Evolutionary conservation across 2,329 filamentous ascomycete species (phyloP).

Genomic region (Blastomyces silverae): DNA sequence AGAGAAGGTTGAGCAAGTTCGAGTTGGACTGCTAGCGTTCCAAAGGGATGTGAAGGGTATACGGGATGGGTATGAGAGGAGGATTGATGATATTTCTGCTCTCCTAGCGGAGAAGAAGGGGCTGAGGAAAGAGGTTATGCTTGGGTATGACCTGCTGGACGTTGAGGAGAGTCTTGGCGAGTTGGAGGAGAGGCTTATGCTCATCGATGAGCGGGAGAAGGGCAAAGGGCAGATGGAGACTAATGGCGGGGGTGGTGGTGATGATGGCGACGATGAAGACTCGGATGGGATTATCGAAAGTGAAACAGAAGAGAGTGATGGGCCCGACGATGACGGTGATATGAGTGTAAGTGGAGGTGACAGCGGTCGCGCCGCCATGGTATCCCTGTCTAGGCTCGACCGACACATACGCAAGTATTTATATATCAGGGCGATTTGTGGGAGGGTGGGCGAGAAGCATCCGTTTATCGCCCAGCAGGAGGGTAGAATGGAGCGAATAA

Average conservation of each 20-base stretch:
- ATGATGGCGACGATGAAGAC: constrained; percentile 30
- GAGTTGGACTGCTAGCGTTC: constrained; percentile 80
- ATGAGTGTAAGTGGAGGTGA: constrained; percentile 25
- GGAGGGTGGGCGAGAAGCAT: constrained; percentile 50
- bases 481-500: constrained; percentile 50
- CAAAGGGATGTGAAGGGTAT: constrained; percentile 72
- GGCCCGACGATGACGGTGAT: background rate
- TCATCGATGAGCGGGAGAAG: constrained; percentile 44
- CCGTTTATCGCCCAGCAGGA: constrained; percentile 57
- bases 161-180: constrained; percentile 47
- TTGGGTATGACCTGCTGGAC: constrained; percentile 47
- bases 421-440: constrained; percentile 48
- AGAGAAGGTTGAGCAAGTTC: constrained; percentile 82
- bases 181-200: constrained; percentile 63
- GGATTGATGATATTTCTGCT: constrained; percentile 55
- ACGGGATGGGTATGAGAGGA: constrained; percentile 56
- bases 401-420: constrained; percentile 54
- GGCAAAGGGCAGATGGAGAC: constrained; percentile 26
- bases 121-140: constrained; percentile 58
- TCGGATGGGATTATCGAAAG: constrained; percentile 22
- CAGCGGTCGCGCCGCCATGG: constrained; percentile 24
- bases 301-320: constrained; percentile 1
- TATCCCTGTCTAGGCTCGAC: constrained; percentile 45
- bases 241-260: constrained; percentile 33
- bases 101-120: constrained; percentile 60